Conservation (phyloP, 2,329 filamentous ascomycete genomes). For the Penicillium corylophilum region DNA sequence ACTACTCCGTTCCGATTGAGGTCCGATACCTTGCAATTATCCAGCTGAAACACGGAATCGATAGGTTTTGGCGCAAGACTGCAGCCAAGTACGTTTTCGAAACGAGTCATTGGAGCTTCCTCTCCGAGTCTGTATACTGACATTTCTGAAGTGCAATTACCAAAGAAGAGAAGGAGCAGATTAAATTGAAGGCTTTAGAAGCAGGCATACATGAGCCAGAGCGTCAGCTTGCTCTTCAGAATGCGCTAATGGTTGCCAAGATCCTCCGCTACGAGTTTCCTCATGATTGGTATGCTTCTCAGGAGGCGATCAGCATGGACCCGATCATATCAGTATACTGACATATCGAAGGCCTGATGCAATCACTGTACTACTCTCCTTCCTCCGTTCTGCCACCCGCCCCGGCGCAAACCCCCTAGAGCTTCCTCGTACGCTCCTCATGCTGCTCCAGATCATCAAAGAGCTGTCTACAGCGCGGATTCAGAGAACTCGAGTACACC, state of each 20-base stretch:
- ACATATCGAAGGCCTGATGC: constrained; percentile 44
- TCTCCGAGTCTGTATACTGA: constrained; percentile 15
- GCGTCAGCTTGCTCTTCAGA: constrained; percentile 75
- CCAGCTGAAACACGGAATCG: constrained; percentile 93
- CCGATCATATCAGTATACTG: no score
- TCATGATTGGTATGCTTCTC: constrained; percentile 64
- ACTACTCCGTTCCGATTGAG: constrained; percentile 71
- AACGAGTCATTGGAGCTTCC: not conserved
- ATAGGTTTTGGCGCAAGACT: constrained; percentile 87
- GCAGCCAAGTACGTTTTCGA: constrained; percentile 59
- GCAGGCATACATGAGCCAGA: constrained; percentile 76
- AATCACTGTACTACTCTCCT: constrained; percentile 56
- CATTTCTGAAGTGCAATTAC: constrained; percentile 52
- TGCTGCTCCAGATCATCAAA: constrained; percentile 84
- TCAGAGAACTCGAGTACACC: constrained; percentile 68
- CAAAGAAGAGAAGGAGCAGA: constrained; percentile 71
- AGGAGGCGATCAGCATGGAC: not conserved
- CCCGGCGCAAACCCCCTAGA: constrained; percentile 61
- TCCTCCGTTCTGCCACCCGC: constrained; percentile 59
- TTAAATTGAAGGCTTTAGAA: constrained; percentile 72
- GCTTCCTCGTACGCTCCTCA: constrained; percentile 69
- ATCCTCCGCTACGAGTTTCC: constrained; percentile 88
- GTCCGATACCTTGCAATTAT: constrained; percentile 88
- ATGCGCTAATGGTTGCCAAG: constrained; percentile 83
- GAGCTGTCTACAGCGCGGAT: constrained; percentile 81